Evolutionary conservation across 805 yeast genomes (phyloP).

Genomic region (Wickerhamiella bombiphila): DNA sequence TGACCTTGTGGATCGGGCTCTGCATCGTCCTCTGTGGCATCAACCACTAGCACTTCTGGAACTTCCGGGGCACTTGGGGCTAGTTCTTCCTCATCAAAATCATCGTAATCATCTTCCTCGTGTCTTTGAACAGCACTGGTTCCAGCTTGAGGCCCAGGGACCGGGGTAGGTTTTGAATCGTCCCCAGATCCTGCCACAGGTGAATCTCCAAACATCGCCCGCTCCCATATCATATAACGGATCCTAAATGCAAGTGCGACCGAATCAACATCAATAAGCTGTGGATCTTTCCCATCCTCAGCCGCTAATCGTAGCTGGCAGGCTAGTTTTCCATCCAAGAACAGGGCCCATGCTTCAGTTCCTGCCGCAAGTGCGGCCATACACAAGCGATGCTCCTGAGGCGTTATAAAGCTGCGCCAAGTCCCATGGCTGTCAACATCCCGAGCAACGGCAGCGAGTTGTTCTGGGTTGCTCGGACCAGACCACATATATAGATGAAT

Average conservation of each 20-base stretch:
- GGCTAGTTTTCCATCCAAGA: constrained; percentile 20
- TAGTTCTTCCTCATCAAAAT: constrained; percentile 19
- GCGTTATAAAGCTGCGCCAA: constrained; percentile 23
- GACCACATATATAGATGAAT: too few species aligned
- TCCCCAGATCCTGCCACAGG: background rate
- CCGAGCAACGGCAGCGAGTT: constrained; percentile 7
- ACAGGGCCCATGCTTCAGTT: constrained; percentile 22
- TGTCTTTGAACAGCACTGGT: background rate
- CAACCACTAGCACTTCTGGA: constrained; percentile 8
- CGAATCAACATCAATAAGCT: constrained; percentile 20
- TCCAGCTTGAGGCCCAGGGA: background rate
- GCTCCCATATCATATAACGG: constrained; percentile 29
- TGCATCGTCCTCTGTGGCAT: constrained; percentile 12
- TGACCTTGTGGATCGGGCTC: constrained; percentile 14
- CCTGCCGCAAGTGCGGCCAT: constrained; percentile 21
- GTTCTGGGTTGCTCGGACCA: background rate
- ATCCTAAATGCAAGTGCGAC: constrained; percentile 26
- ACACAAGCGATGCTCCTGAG: constrained; percentile 26
- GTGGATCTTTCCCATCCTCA: constrained; percentile 4
- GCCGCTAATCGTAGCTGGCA: constrained; percentile 15
- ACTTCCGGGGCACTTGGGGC: constrained; percentile 8
- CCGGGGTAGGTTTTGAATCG: constrained; percentile 1
- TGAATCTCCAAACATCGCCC: constrained; percentile 4
- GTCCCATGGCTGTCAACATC: constrained; percentile 10
- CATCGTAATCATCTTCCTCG: constrained; percentile 27